A percentile compares a stretch with the other conserved stretches of the same genome.
Conservation (phyloP, 148 eudicot genomes). For the Nyssa sinensis region DNA sequence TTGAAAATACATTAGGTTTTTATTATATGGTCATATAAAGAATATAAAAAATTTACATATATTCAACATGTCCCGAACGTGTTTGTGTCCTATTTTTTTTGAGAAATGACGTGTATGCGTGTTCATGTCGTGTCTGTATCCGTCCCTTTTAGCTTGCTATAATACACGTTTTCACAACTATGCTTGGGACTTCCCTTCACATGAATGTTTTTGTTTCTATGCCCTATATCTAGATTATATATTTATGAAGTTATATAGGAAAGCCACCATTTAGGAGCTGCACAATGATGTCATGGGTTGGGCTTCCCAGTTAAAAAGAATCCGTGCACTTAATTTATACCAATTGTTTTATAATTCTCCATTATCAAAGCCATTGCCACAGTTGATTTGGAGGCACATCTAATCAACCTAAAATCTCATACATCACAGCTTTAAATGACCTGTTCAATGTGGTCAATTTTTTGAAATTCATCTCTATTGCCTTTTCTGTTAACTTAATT, state of each 20-base stretch:
- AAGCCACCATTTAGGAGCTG: too few relatives aligned
- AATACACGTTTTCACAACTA: too few relatives aligned
- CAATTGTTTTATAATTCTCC: not conserved
- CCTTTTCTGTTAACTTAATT: not conserved
- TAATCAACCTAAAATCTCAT: not conserved
- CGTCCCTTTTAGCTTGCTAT: too few relatives aligned
- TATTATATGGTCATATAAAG: too few relatives aligned
- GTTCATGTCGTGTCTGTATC: too few relatives aligned
- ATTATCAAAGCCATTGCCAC: not conserved
- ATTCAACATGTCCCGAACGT: too few relatives aligned
- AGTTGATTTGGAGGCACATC: not conserved
- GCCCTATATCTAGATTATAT: not conserved
- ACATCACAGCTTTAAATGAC: not conserved
- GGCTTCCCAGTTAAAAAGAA: not conserved
- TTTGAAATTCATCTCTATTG: not conserved
- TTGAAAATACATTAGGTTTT: too few relatives aligned
- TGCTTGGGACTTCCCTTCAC: not conserved
- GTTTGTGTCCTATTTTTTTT: too few relatives aligned
- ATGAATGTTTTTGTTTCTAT: not conserved
- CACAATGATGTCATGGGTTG: not conserved
- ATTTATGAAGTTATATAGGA: not conserved
- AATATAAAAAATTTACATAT: too few relatives aligned
- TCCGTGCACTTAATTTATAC: not conserved
- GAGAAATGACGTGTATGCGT: too few relatives aligned
- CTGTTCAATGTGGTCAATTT: slow-evolving; percentile 7